These are phyloP conservation scores for Penicillium samsonianum DNA, from an alignment of 495 filamentous ascomycete genomes.

Conservation along the genomic window DNA sequence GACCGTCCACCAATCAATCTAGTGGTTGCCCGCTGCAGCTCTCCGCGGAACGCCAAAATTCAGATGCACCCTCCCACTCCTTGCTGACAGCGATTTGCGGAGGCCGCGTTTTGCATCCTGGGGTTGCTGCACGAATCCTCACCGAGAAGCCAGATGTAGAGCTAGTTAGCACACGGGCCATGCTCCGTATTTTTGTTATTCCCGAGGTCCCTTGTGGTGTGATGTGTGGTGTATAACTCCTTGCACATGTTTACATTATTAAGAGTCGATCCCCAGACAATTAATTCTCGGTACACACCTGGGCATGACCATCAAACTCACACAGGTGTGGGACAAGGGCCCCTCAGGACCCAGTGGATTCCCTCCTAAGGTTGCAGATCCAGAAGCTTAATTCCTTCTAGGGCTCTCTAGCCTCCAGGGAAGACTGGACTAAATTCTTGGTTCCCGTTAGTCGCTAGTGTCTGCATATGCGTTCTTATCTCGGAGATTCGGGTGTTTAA, in stretches of 20 bases:
- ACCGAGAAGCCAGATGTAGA: slow-evolving; percentile 11
- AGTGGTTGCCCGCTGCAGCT: not conserved
- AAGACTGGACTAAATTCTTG: not conserved
- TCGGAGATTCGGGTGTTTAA: not conserved
- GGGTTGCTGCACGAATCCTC: not conserved
- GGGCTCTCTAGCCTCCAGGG: not conserved
- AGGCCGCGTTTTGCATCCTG: not conserved
- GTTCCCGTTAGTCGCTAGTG: not conserved
- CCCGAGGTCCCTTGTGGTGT: not conserved
- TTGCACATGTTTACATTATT: not conserved
- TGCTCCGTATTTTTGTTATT: not conserved
- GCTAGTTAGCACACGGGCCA: not conserved
- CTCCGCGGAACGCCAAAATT: not conserved
- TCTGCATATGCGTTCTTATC: slow-evolving; percentile 11
- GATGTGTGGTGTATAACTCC: not conserved
- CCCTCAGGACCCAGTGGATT: not conserved
- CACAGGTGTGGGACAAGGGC: not conserved
- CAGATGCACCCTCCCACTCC: not conserved
- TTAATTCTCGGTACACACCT: not conserved
- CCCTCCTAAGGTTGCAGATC: slow-evolving; percentile 5
- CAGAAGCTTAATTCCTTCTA: slow-evolving; percentile 6
- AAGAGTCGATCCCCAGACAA: not conserved
- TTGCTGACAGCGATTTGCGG: not conserved
- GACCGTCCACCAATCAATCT: not conserved
- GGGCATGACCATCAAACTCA: not conserved